Conservation (phyloP, 2,329 filamentous ascomycete genomes). For the Fusarium sp. region DNA sequence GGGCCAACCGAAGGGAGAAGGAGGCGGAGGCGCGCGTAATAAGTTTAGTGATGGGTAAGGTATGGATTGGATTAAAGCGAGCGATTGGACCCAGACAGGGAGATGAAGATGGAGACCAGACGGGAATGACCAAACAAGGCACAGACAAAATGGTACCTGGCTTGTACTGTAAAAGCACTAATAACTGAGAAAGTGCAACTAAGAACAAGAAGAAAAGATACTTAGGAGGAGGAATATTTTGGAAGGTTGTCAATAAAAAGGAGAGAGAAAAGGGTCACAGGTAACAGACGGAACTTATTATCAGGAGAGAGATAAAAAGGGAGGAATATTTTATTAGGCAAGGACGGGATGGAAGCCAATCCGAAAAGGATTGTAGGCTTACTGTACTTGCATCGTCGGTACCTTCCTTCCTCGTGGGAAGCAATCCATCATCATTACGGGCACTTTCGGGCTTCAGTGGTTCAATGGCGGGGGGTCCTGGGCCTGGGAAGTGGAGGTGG, state of each 20-base stretch:
- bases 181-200: background rate
- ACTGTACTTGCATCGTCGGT: constrained; percentile 23
- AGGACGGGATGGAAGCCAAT: constrained; percentile 6
- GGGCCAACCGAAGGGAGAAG: constrained; percentile 32
- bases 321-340: constrained; percentile 17
- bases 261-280: constrained; percentile 13
- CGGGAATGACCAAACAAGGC: constrained; percentile 14
- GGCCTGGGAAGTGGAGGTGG: constrained; percentile 1
- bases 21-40: constrained; percentile 33
- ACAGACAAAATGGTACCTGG: background rate
- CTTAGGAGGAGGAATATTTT: background rate
- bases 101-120: constrained; percentile 32
- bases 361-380: constrained; percentile 24
- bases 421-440: constrained; percentile 9
- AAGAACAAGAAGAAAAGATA: constrained; percentile 6
- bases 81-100: constrained; percentile 34
- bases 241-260: constrained; percentile 4
- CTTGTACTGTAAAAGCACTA: background rate
- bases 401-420: constrained; percentile 9
- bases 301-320: constrained; percentile 12
- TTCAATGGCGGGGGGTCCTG: constrained; percentile 18
- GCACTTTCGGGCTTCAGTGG: constrained; percentile 27
- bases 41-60: constrained; percentile 11
- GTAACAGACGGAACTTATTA: background rate
- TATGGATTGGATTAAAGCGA: constrained; percentile 30